Evolutionary conservation across 257 asterid species (phyloP).

Genomic region (Nicotiana attenuata): DNA sequence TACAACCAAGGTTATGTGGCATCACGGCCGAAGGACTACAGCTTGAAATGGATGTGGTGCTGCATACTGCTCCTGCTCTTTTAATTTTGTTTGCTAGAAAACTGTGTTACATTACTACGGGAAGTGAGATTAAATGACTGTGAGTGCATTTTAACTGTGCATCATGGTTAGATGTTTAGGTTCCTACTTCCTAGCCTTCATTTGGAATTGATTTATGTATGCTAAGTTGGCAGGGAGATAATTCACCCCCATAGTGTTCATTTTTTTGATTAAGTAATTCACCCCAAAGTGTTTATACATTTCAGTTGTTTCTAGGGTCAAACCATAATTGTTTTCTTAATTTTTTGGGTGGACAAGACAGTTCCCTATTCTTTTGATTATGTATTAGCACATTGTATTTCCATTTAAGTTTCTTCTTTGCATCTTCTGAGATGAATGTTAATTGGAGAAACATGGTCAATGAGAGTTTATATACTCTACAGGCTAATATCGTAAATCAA

Average conservation of each 20-base stretch:
- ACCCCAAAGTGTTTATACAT: not conserved
- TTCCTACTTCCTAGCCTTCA: not conserved
- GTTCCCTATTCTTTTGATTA: not conserved
- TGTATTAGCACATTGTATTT: not conserved
- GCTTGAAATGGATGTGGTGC: not conserved
- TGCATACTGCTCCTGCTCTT: not conserved
- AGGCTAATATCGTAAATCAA: too few species aligned
- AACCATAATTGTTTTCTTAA: not conserved
- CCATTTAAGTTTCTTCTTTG: not conserved
- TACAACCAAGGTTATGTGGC: not conserved
- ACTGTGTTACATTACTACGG: not conserved
- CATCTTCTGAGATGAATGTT: not conserved
- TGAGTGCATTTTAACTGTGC: not conserved
- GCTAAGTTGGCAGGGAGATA: not conserved
- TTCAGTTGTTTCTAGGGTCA: not conserved
- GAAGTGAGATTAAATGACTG: not conserved
- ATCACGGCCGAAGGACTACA: not conserved
- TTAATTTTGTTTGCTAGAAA: not conserved
- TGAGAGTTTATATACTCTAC: too few species aligned
- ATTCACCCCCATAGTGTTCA: not conserved
- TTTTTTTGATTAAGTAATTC: not conserved
- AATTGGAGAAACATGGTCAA: too few species aligned
- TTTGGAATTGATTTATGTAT: not conserved
- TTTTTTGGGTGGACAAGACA: not conserved
- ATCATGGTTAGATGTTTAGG: not conserved